Conservation (phyloP, 768 basidiomycete genomes). For the Mrakia gelida region DNA sequence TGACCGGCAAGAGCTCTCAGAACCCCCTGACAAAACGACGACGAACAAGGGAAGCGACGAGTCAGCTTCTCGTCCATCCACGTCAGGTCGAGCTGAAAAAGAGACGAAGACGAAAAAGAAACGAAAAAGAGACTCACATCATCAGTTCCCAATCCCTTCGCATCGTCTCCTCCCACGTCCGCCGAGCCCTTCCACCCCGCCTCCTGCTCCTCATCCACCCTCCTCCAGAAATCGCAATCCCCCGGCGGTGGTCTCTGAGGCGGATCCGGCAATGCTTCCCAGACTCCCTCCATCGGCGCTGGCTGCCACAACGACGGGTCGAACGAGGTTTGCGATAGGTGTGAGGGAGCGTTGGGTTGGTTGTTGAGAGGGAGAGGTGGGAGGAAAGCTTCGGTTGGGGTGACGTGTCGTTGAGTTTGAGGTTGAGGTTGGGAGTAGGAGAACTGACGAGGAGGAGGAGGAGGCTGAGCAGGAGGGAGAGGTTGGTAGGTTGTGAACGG, state of each 20-base stretch:
- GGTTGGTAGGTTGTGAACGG: neutral
- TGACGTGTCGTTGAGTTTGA: neutral
- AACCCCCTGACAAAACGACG: no score
- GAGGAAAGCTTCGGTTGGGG: neutral
- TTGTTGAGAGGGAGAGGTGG: neutral
- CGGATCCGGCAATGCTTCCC: neutral
- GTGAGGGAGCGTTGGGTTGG: neutral
- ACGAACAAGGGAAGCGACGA: no score
- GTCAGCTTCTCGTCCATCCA: no score
- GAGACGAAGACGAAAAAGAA: no score
- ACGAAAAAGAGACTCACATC: no score
- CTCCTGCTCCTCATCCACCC: neutral
- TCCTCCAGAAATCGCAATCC: neutral
- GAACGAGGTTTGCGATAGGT: neutral
- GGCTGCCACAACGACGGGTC: neutral
- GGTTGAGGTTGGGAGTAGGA: neutral
- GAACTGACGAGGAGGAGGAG: neutral
- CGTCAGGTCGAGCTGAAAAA: no score
- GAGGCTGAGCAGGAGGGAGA: neutral
- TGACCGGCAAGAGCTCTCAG: no score
- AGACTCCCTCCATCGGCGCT: neutral
- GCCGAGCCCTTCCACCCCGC: neutral
- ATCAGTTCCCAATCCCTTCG: no score
- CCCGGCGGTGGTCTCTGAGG: neutral
- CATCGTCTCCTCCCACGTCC: no score